Conservation (phyloP, 441 rosid genomes). For the Eruca vesicaria region DNA sequence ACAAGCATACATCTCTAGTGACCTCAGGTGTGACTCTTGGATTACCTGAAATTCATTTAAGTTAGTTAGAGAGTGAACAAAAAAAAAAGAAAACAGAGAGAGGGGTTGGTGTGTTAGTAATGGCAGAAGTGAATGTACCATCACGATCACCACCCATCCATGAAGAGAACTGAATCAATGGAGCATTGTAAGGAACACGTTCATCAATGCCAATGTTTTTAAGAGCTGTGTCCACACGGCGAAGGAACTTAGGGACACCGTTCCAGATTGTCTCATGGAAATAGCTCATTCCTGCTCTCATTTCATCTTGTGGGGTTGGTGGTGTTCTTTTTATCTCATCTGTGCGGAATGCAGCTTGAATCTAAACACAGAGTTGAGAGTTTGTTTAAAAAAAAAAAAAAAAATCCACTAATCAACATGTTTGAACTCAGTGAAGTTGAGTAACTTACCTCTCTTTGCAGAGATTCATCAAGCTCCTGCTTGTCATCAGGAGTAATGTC, state of each 20-base stretch:
- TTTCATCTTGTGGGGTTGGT: conserved; percentile 95
- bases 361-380: conserved; percentile 30
- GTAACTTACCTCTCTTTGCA: conserved; percentile 60
- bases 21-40: conserved; percentile 73
- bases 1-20: conserved; percentile 68
- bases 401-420: not conserved
- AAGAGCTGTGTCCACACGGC: conserved; percentile 73
- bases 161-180: conserved; percentile 87
- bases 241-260: conserved; percentile 67
- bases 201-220: conserved; percentile 83
- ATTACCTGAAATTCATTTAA: too few relatives aligned
- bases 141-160: conserved; percentile 99
- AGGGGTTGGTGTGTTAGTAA: too few relatives aligned
- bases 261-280: conserved; percentile 76
- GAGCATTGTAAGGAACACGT: conserved; percentile 88
- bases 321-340: conserved; percentile 94
- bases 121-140: too few relatives aligned
- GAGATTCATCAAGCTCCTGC: conserved; percentile 93
- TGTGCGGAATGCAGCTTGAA: conserved; percentile 97
- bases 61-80: too few relatives aligned
- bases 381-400: too few relatives aligned
- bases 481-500: conserved; percentile 89
- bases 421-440: not conserved
- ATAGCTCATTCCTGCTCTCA: conserved; percentile 85
- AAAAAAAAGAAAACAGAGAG: too few relatives aligned